Percentiles rank a stretch among this genome's conserved stretches.
Evolutionary conservation across 2,329 filamentous ascomycete genomes (phyloP).

Genomic region (Fusarium sp.): DNA sequence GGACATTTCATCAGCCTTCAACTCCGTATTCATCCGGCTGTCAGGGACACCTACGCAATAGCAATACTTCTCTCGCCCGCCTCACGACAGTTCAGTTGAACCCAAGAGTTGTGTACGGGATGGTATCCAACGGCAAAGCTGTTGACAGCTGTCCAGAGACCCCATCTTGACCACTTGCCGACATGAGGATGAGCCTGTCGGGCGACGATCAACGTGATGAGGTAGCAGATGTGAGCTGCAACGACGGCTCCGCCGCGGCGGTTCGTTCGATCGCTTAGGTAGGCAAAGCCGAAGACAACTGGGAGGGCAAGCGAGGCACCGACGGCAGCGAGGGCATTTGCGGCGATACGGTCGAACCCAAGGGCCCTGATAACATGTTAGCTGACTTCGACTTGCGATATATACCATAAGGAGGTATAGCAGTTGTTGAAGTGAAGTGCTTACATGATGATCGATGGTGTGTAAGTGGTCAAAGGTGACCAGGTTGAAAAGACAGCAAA

Average conservation of each 20-base stretch:
- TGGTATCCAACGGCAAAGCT: constrained; percentile 63
- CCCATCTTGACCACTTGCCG: constrained; percentile 22
- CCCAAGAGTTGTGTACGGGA: constrained; percentile 64
- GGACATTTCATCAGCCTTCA: constrained; percentile 48
- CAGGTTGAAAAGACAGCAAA: constrained; percentile 65
- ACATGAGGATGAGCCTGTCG: constrained; percentile 54
- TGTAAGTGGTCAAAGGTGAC: constrained; percentile 65
- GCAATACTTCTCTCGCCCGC: constrained; percentile 60
- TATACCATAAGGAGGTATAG: neutral
- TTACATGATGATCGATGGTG: constrained; percentile 59
- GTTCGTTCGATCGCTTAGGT: constrained; percentile 60
- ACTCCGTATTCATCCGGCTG: neutral
- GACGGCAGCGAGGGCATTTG: constrained; percentile 61
- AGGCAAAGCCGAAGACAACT: constrained; percentile 62
- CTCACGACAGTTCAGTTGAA: constrained; percentile 62
- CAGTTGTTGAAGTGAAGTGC: neutral
- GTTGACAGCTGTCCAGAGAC: constrained; percentile 61
- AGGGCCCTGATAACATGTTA: neutral
- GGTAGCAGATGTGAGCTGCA: constrained; percentile 58
- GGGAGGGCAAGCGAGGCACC: constrained; percentile 58
- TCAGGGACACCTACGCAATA: constrained; percentile 43
- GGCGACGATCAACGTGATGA: constrained; percentile 57
- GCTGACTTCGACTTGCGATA: neutral
- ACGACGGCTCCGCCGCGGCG: constrained; percentile 59
- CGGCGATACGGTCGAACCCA: constrained; percentile 57